Evolutionary conservation across 78 protist species (phyloP), one percentile per base, ranked within the genome.

Genomic region (Pigoraptor vietnamica): DNA sequence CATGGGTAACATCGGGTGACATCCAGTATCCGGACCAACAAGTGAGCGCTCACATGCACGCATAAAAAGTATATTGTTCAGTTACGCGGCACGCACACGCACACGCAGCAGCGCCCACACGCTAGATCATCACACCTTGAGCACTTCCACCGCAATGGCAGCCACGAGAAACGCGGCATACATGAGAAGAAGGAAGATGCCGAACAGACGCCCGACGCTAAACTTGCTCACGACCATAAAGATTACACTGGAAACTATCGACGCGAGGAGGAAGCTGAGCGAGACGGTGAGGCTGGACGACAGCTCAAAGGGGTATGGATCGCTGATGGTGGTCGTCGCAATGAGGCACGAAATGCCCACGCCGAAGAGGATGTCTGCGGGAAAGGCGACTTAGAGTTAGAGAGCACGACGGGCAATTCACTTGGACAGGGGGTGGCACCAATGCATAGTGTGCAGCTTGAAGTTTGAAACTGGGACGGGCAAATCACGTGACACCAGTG

Each of bases 351-450:
- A 24, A 33, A 88, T 32, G 81, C 90, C 90, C 2, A 88, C n/a
- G 29, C 90, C 90, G 1, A 88, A 55, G 33, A 88, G 90, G 37
- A 88, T 88, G 81, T 88, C 89, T 87, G 67, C 0, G 67, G 1
- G 19, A 1, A 39, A 0, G 40, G 0, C 0, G 0, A 21, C 0
- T 0, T 23, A 0, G 6, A 37, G 29, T 6, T 23, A 2, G 37
- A 86, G 39, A 37, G 25, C 29, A 14, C 37, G 1, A 84, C 40
- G 40, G 0, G 40, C 88, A 9, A 6, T 24, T 1, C 38, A n/a
- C 40, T 24, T 23, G 14, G 67, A 23, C 88, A 84, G 10, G 9
- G 87, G 39, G 24, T n/a, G 87, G 23, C 14, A 83, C 23, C 21
- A 79, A 2, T 1, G 32, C 83, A 79, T 79, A 1, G 83, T 1